Percentiles rank a stretch among this genome's conserved stretches.
These are phyloP conservation scores for Nannochloris sp. DNA, from an alignment of 139 green algal species.

Conservation along the genomic window DNA sequence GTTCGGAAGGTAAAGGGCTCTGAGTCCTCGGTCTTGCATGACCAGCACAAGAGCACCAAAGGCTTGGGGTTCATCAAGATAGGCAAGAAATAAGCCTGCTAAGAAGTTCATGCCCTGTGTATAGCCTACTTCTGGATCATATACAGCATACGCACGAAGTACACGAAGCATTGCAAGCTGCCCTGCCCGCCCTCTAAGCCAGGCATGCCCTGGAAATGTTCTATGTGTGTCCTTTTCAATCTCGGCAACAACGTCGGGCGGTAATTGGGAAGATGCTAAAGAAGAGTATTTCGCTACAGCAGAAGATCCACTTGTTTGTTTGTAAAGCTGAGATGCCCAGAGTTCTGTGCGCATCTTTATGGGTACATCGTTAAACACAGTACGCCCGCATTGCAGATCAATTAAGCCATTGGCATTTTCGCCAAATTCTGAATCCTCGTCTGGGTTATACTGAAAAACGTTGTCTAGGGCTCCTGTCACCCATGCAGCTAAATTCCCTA, in stretches of 20 bases:
- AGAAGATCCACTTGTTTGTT: neutral
- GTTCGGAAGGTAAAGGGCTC: constrained; percentile 51
- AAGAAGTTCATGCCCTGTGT: constrained; percentile 77
- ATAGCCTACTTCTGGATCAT: constrained; percentile 67
- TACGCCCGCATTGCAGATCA: constrained; percentile 14
- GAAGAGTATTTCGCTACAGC: neutral
- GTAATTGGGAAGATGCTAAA: neutral
- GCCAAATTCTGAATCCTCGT: neutral
- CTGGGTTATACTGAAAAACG: too few species aligned
- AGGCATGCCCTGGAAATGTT: constrained; percentile 55
- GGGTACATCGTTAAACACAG: constrained; percentile 19
- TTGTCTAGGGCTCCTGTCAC: neutral
- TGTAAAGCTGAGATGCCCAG: constrained; percentile 31
- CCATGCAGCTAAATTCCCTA: neutral
- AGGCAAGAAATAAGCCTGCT: constrained; percentile 60
- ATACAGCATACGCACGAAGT: constrained; percentile 61
- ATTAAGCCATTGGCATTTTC: neutral
- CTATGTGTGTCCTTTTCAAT: constrained; percentile 74
- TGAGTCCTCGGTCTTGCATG: constrained; percentile 61
- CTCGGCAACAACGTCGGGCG: constrained; percentile 36
- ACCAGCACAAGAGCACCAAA: constrained; percentile 65
- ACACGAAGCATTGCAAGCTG: constrained; percentile 48
- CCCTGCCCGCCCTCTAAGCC: constrained; percentile 29
- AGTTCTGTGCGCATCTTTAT: constrained; percentile 27
- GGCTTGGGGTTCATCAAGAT: constrained; percentile 49